Evolutionary conservation across 176 grass and related monocot genomes (phyloP).

Genomic region (Oryza glaberrima): DNA sequence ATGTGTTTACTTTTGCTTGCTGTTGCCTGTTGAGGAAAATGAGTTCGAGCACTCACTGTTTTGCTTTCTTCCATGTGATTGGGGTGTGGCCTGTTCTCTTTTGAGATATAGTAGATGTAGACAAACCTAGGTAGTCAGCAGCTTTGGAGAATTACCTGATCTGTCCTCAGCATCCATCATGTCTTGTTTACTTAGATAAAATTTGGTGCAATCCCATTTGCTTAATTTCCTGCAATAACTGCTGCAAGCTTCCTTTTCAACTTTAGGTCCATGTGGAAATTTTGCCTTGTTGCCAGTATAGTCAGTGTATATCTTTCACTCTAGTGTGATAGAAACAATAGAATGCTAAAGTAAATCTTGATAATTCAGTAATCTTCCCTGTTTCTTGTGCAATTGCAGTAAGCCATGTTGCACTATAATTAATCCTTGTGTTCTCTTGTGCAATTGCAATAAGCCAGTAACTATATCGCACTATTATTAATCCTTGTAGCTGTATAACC

Average conservation of each 20-base stretch:
- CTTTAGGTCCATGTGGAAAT: not conserved
- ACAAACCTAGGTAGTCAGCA: not conserved
- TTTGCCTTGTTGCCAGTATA: not conserved
- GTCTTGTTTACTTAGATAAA: not conserved
- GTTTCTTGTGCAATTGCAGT: constrained; percentile 25
- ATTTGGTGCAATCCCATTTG: not conserved
- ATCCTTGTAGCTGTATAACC: not conserved
- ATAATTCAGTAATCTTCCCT: not conserved
- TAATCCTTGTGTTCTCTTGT: not conserved
- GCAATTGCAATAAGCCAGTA: constrained; percentile 25
- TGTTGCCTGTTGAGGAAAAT: constrained; percentile 23
- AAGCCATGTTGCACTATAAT: not conserved
- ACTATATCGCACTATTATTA: constrained; percentile 12
- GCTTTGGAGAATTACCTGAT: not conserved
- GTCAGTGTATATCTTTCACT: not conserved
- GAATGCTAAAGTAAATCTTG: constrained; percentile 21
- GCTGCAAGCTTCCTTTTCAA: not conserved
- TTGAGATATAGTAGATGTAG: constrained; percentile 24
- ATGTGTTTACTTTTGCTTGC: constrained; percentile 11
- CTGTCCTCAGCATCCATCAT: not conserved
- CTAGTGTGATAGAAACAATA: constrained; percentile 20
- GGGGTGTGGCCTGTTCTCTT: constrained; percentile 5
- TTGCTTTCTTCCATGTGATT: constrained; percentile 13
- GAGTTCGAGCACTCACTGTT: constrained; percentile 20
- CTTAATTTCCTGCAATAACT: not conserved